A percentile compares a stretch with the other conserved stretches of the same genome.
Evolutionary conservation across 2,329 filamentous ascomycete genomes (phyloP).

Genomic region (Aspergillus tubingensis): DNA sequence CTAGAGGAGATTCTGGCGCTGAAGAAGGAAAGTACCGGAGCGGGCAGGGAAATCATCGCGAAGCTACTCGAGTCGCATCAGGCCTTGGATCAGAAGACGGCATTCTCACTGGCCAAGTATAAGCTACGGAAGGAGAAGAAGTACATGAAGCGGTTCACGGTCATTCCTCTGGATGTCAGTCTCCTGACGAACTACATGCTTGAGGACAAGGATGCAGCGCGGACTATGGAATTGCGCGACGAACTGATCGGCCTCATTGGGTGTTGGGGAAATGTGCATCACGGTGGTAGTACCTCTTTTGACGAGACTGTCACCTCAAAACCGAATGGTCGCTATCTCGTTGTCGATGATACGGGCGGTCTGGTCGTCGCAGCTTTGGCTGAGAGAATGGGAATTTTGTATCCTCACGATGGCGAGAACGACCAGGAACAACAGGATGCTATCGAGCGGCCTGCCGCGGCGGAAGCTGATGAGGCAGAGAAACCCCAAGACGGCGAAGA

Average conservation of each 20-base stretch:
- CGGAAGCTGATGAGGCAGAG: constrained; percentile 24
- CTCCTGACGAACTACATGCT: constrained; percentile 75
- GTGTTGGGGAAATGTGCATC: constrained; percentile 90
- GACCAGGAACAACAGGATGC: constrained; percentile 4
- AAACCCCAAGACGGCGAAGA: constrained; percentile 21
- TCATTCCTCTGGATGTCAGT: constrained; percentile 78
- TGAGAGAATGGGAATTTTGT: constrained; percentile 82
- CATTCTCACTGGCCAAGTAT: constrained; percentile 92
- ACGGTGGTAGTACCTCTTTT: constrained; percentile 50
- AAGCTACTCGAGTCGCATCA: constrained; percentile 89
- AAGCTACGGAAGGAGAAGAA: constrained; percentile 92
- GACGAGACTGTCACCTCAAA: constrained; percentile 28
- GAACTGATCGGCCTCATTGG: constrained; percentile 79
- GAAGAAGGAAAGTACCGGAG: constrained; percentile 71
- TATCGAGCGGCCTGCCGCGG: neutral
- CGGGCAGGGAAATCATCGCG: constrained; percentile 87
- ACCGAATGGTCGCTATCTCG: constrained; percentile 69
- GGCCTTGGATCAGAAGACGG: constrained; percentile 88
- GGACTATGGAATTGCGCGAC: constrained; percentile 82
- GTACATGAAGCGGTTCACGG: constrained; percentile 83
- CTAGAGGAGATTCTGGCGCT: constrained; percentile 71
- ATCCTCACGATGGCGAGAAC: constrained; percentile 44
- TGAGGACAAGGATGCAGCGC: constrained; percentile 74
- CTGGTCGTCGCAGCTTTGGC: constrained; percentile 80
- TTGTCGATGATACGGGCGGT: constrained; percentile 85